phyloP scores from a whole-genome alignment of 2,329 filamentous ascomycete genomes.

The Colletotrichum siamense region DNA sequence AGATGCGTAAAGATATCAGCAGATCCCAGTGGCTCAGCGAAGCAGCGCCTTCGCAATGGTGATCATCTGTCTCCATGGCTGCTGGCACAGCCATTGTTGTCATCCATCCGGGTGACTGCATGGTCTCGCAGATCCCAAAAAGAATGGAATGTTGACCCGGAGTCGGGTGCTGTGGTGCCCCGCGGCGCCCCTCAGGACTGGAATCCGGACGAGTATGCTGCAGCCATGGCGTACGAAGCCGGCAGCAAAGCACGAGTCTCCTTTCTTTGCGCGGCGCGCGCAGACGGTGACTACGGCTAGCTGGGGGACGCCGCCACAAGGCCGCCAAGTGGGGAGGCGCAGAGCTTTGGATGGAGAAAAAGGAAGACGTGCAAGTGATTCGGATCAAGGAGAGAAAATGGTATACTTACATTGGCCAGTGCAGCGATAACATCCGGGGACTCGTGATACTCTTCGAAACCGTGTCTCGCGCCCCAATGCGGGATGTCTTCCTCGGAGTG shows the following conservation, averaged over 20 bases:
- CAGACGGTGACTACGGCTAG: neutral
- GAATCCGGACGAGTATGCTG: neutral
- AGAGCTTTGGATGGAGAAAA: neutral
- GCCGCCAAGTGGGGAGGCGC: neutral
- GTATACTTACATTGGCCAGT: conserved; percentile 73
- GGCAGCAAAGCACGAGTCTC: neutral
- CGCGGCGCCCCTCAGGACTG: neutral
- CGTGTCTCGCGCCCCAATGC: conserved; percentile 74
- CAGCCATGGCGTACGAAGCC: neutral
- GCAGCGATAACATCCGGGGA: conserved; percentile 88
- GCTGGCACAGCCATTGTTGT: neutral
- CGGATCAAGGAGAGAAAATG: conserved; percentile 8
- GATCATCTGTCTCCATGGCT: neutral
- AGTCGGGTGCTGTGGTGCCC: neutral
- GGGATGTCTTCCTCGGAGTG: conserved; percentile 51
- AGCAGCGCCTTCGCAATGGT: neutral
- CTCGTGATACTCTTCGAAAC: conserved; percentile 91
- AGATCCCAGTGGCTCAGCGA: neutral
- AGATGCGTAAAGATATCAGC: neutral
- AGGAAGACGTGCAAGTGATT: neutral
- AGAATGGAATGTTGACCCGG: neutral
- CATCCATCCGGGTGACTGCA: neutral
- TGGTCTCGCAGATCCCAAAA: neutral
- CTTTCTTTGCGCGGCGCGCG: neutral
- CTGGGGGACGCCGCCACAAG: neutral